Evolutionary conservation across 2,329 filamentous ascomycete species (phyloP).

Genomic region (Aphanocladium album): DNA sequence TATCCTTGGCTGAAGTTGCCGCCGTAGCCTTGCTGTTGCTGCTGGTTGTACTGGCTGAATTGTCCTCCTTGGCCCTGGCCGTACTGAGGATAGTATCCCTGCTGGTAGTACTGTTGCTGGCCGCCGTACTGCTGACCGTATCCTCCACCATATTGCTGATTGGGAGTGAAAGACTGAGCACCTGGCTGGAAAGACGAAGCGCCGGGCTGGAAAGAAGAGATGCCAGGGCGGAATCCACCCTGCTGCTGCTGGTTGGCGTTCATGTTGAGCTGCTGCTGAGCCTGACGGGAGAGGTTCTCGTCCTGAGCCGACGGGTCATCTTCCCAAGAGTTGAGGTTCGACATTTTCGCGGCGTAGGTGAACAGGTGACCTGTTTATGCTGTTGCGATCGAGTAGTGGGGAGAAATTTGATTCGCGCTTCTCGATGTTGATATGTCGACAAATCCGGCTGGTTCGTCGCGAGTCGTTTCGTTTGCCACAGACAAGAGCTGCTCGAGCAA

Average conservation of each 20-base stretch:
- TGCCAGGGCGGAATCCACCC: slow-evolving; percentile 53
- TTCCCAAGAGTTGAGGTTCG: slow-evolving; percentile 92
- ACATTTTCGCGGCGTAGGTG: slow-evolving; percentile 52
- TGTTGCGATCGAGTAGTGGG: slow-evolving; percentile 2
- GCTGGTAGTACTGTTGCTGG: slow-evolving; percentile 49
- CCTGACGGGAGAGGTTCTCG: slow-evolving; percentile 70
- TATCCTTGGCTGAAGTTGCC: slow-evolving; percentile 50
- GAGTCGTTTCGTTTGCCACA: not conserved
- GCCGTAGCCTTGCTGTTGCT: slow-evolving; percentile 36
- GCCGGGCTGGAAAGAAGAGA: slow-evolving; percentile 67
- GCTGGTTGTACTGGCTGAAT: slow-evolving; percentile 43
- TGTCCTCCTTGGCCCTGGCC: slow-evolving; percentile 28
- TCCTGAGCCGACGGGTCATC: slow-evolving; percentile 76
- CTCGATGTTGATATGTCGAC: not conserved
- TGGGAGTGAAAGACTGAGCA: slow-evolving; percentile 7
- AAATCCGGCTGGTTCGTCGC: not conserved
- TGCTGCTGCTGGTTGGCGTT: slow-evolving; percentile 50
- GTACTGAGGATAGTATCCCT: slow-evolving; percentile 57
- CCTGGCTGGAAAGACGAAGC: slow-evolving; percentile 68
- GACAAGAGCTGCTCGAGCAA: not conserved
- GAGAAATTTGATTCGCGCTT: not conserved
- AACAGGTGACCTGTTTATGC: not conserved
- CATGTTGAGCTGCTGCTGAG: slow-evolving; percentile 70
- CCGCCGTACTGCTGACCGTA: slow-evolving; percentile 55
- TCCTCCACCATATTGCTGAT: slow-evolving; percentile 57